phyloP scores from a whole-genome alignment of 495 filamentous ascomycete genomes.

The Podospora australis region DNA sequence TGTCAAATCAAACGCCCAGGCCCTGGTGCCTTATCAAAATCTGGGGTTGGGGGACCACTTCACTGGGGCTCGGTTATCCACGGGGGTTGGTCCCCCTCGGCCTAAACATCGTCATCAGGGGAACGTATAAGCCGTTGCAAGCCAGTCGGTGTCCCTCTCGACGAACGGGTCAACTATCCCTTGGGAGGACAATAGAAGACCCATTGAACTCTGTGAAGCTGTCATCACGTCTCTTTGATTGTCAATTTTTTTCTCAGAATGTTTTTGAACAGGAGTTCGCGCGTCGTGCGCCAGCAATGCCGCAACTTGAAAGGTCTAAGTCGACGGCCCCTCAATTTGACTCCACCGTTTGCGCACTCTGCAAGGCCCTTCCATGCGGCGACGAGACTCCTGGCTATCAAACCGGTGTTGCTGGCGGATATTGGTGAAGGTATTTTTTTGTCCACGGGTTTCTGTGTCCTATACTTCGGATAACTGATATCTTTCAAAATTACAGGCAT shows the following conservation, averaged over 20 bases:
- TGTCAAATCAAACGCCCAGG: conserved; percentile 2
- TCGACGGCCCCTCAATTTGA: conserved; percentile 20
- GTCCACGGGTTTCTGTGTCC: background rate
- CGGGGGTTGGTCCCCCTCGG: conserved; percentile 23
- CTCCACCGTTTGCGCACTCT: conserved; percentile 19
- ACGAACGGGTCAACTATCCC: background rate
- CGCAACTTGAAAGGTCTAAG: conserved; percentile 28
- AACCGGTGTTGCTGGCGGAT: conserved; percentile 88
- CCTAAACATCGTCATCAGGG: conserved; percentile 25
- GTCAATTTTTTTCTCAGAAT: conserved; percentile 20
- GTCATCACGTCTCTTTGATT: no score
- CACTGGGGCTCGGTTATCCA: conserved; percentile 26
- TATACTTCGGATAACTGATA: background rate
- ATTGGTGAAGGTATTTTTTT: conserved; percentile 78
- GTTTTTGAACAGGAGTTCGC: conserved; percentile 41
- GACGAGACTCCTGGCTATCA: conserved; percentile 53
- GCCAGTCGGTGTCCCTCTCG: conserved; percentile 12
- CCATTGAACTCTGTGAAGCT: conserved; percentile 18
- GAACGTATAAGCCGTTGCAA: conserved; percentile 25
- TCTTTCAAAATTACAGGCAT: conserved; percentile 55
- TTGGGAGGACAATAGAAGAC: background rate
- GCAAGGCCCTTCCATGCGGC: conserved; percentile 55
- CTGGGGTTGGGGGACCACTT: background rate
- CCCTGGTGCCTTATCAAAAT: conserved; percentile 5
- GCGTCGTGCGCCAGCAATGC: conserved; percentile 36